Evolutionary conservation across 2,329 filamentous ascomycete species (phyloP).

Genomic region (Calonectria crousiana): DNA sequence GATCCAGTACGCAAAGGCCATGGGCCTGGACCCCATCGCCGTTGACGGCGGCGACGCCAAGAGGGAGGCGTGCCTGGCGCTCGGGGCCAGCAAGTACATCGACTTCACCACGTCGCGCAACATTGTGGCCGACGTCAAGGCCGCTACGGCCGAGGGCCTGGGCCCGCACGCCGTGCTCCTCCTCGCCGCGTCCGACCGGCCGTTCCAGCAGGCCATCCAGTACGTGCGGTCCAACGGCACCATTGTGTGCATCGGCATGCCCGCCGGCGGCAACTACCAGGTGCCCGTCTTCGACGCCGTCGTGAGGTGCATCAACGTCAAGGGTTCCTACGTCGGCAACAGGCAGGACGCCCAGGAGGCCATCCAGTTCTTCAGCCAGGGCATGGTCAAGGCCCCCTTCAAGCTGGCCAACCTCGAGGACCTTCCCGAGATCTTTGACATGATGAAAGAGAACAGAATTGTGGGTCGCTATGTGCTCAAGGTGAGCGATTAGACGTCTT

Average conservation of each 20-base stretch:
- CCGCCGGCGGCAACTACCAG: conserved; percentile 21
- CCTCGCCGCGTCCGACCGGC: conserved; percentile 16
- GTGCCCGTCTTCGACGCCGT: conserved; percentile 23
- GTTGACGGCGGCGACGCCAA: conserved; percentile 22
- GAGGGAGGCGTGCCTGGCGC: conserved; percentile 10
- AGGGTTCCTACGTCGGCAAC: conserved; percentile 23
- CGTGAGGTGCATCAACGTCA: conserved; percentile 23
- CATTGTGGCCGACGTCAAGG: conserved; percentile 19
- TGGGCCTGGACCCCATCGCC: conserved; percentile 20
- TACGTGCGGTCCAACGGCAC: conserved; percentile 22
- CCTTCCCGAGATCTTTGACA: conserved; percentile 12
- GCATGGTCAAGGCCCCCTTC: conserved; percentile 20
- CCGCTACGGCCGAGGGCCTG: conserved; percentile 3
- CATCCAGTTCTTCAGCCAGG: conserved; percentile 16
- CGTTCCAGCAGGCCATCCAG: conserved; percentile 23
- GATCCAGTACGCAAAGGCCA: conserved; percentile 26
- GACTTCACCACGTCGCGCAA: conserved; percentile 15
- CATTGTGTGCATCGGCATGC: conserved; percentile 22
- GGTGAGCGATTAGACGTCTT: conserved; percentile 5
- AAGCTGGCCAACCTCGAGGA: conserved; percentile 18
- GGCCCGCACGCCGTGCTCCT: conserved; percentile 23
- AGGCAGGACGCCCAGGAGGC: conserved; percentile 19
- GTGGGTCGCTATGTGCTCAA: conserved; percentile 24
- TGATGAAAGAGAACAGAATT: conserved; percentile 22
- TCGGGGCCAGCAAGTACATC: conserved; percentile 13